Conservation (phyloP, 2,329 filamentous ascomycete genomes). For the Trichoderma hamatum region DNA sequence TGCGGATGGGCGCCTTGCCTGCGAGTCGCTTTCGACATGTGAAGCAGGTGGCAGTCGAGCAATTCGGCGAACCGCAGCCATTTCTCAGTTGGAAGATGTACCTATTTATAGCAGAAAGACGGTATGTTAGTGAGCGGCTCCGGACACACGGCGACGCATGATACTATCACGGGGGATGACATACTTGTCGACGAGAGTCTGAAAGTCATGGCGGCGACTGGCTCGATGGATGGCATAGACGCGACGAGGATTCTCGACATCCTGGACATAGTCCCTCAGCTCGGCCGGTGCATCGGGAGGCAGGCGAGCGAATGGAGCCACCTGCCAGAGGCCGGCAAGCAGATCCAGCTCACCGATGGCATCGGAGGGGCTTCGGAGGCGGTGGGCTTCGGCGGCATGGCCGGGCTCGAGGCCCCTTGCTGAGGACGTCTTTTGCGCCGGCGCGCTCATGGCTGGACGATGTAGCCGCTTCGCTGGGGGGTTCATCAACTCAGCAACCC, state of each 20-base stretch:
- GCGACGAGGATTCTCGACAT: conserved; percentile 63
- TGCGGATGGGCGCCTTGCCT: conserved; percentile 69
- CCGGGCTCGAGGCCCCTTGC: conserved; percentile 25
- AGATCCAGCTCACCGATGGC: conserved; percentile 50
- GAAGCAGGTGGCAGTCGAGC: conserved; percentile 77
- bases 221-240: conserved; percentile 65
- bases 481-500: conserved; percentile 20
- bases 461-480: conserved; percentile 19
- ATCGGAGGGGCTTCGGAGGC: conserved; percentile 29
- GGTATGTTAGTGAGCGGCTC: background rate
- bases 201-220: conserved; percentile 64
- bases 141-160: background rate
- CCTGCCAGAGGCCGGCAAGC: conserved; percentile 62
- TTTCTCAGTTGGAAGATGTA: conserved; percentile 81
- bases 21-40: conserved; percentile 72
- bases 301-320: conserved; percentile 61
- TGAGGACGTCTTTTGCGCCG: conserved; percentile 27
- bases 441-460: conserved; percentile 31
- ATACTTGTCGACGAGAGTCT: conserved; percentile 68
- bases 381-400: conserved; percentile 23
- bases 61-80: conserved; percentile 71
- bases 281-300: conserved; percentile 63
- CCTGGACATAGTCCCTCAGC: conserved; percentile 57
- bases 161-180: conserved; percentile 19
- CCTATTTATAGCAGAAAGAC: conserved; percentile 45